A percentile compares a stretch with the other conserved stretches of the same genome.
phyloP scores from a whole-genome alignment of 2,329 filamentous ascomycete genomes.

The Curvularia hawaiiensis region DNA sequence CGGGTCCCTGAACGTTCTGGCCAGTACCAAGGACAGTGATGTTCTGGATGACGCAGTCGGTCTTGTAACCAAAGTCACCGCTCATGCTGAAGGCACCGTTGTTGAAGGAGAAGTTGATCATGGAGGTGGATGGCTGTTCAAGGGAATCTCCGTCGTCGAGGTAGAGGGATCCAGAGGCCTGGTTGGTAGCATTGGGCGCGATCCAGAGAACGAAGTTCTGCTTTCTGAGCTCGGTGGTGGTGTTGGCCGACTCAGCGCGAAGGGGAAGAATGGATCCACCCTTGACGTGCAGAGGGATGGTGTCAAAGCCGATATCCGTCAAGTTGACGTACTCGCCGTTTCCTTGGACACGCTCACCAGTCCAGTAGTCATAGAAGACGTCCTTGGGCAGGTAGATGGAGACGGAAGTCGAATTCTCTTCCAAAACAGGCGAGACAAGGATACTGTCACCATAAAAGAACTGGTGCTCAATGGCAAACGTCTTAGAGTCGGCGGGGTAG shows the following conservation, averaged over 20 bases:
- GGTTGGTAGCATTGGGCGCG: slow-evolving; percentile 65
- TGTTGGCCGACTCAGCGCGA: slow-evolving; percentile 62
- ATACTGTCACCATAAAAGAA: slow-evolving; percentile 64
- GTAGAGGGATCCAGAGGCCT: slow-evolving; percentile 72
- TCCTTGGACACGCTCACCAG: slow-evolving; percentile 55
- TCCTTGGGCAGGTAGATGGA: slow-evolving; percentile 63
- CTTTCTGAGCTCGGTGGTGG: slow-evolving; percentile 66
- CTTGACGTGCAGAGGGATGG: slow-evolving; percentile 68
- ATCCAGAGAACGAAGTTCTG: slow-evolving; percentile 75
- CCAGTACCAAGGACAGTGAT: slow-evolving; percentile 42
- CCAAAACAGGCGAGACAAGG: slow-evolving; percentile 61
- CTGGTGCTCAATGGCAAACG: slow-evolving; percentile 58
- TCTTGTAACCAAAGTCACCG: slow-evolving; percentile 61
- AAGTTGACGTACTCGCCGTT: slow-evolving; percentile 53
- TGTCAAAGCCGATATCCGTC: slow-evolving; percentile 54
- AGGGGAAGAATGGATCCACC: slow-evolving; percentile 68
- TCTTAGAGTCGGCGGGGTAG: slow-evolving; percentile 64
- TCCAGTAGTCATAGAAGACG: slow-evolving; percentile 66
- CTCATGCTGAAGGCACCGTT: slow-evolving; percentile 58
- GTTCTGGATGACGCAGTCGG: slow-evolving; percentile 31
- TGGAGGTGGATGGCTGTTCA: slow-evolving; percentile 60
- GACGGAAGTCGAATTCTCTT: slow-evolving; percentile 58
- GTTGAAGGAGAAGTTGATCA: slow-evolving; percentile 65
- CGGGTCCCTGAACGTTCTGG: slow-evolving; percentile 60
- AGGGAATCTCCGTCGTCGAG: slow-evolving; percentile 76